These are phyloP conservation scores for Echium plantagineum DNA, from an alignment of 257 asterid genomes.

Conservation along the genomic window DNA sequence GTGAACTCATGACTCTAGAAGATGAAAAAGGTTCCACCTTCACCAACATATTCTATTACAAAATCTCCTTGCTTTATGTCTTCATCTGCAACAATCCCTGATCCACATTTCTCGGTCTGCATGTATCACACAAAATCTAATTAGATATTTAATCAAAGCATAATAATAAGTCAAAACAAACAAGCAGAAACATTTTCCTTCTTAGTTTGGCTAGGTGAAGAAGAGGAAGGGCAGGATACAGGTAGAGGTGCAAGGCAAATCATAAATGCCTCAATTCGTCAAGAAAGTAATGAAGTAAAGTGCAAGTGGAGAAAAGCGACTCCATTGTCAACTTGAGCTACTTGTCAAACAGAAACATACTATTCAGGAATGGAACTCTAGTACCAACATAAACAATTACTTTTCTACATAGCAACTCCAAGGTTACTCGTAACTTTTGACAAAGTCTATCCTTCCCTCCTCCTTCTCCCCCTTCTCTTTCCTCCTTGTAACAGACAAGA, in stretches of 20 bases:
- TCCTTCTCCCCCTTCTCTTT: not conserved
- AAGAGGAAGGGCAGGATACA: not conserved
- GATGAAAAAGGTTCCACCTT: constrained; percentile 40
- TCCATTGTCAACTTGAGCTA: not conserved
- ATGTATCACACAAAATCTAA: constrained; percentile 10
- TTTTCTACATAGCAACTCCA: not conserved
- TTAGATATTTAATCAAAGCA: constrained; percentile 2
- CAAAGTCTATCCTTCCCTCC: not conserved
- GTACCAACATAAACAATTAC: not conserved
- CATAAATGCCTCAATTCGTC: not conserved
- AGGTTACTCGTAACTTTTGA: not conserved
- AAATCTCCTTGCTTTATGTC: constrained; percentile 78
- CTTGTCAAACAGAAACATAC: not conserved
- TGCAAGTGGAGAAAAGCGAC: not conserved
- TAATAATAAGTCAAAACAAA: constrained; percentile 1
- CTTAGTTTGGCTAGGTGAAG: not conserved
- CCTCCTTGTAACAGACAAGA: not conserved
- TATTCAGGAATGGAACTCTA: not conserved
- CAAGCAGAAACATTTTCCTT: not conserved
- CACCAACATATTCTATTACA: constrained; percentile 95
- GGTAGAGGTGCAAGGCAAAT: not conserved
- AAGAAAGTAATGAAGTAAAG: not conserved
- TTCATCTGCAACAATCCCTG: constrained; percentile 88
- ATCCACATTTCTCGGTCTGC: constrained; percentile 98
- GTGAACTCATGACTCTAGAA: constrained; percentile 6